phyloP scores from a whole-genome alignment of 2,329 filamentous ascomycete genomes.

The Colletotrichum tropicicola region DNA sequence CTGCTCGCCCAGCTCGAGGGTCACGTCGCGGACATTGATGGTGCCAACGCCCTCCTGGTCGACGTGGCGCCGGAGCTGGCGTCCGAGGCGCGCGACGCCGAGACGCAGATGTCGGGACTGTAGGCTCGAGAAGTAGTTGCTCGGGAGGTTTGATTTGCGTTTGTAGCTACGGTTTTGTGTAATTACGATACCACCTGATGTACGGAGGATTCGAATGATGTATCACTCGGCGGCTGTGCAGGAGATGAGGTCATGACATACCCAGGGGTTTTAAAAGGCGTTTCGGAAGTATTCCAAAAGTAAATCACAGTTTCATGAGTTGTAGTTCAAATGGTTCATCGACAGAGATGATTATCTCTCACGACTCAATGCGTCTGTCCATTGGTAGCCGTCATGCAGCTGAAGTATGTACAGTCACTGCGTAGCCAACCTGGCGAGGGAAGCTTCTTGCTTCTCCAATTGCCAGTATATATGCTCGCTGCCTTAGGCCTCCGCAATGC shows the following conservation, averaged over 20 bases:
- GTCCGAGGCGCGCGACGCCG: conserved; percentile 56
- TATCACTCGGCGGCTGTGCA: neutral
- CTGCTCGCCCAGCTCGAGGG: conserved; percentile 60
- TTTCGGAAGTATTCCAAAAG: neutral
- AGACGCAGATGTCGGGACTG: conserved; percentile 47
- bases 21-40: conserved; percentile 62
- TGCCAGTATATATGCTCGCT: neutral
- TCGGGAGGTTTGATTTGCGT: neutral
- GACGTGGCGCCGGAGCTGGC: conserved; percentile 58
- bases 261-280: conserved; percentile 1
- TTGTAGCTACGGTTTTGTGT: neutral
- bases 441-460: neutral
- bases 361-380: neutral
- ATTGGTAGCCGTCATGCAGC: neutral
- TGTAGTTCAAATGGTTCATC: too few relatives aligned
- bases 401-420: neutral
- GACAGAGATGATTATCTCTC: neutral
- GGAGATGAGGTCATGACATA: neutral
- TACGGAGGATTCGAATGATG: neutral
- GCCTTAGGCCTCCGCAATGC: neutral
- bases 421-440: neutral
- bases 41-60: conserved; percentile 58
- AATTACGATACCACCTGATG: neutral
- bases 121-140: neutral
- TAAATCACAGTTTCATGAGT: neutral